Base-by-base conservation (phyloP, 768 basidiomycete species). In the Hortiboletus flavorubellus region DNA sequence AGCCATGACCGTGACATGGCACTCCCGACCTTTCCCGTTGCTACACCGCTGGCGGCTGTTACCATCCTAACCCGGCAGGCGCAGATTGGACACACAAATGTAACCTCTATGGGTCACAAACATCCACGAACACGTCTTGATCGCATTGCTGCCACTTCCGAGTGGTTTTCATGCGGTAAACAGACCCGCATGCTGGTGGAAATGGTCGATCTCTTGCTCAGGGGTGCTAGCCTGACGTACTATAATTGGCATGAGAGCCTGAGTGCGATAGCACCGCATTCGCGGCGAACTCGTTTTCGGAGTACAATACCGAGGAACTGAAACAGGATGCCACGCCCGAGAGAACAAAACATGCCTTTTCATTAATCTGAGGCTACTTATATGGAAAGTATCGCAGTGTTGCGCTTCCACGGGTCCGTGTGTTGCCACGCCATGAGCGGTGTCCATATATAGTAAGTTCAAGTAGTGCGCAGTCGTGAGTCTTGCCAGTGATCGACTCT, bases 41-140 rank as follows among this genome's bases (percentile, higher is more conserved):
- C 59, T 56, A 57, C 54, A 55, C 46, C 40, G 49, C 34, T 45
- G 40, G 29, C 53, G 53, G 61, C 55, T 10, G 66, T 68, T 57
- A 59, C 64, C 48, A 56, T 46, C 64, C 54, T 39, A 40, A 45
- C 30, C 38, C 31, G 44, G 50, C 42, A 45, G 18, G 54, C 38
- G 43, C 3, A 51, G 43, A 46, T 46, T 23, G 37, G 46, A 26
- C n/a, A 23, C 30, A 4, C 21, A 10, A 30, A 42, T 14, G 18
- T 45, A 18, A 46, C 30, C 15, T 23, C 38, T 16, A 45, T 51
- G 21, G 2, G 21, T 53, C 51, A 48, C 45, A n/a, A 48, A 29
- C 51, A 11, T 18, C 12, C 38, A 15, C 5, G 40, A 15, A 39
- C 45, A 11, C 23, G 43, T 5, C 21, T 16, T 26, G 18, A 3